Evolutionary conservation across 169 alveolate genomes (phyloP).

Genomic region (Cryptosporidium parvum): DNA sequence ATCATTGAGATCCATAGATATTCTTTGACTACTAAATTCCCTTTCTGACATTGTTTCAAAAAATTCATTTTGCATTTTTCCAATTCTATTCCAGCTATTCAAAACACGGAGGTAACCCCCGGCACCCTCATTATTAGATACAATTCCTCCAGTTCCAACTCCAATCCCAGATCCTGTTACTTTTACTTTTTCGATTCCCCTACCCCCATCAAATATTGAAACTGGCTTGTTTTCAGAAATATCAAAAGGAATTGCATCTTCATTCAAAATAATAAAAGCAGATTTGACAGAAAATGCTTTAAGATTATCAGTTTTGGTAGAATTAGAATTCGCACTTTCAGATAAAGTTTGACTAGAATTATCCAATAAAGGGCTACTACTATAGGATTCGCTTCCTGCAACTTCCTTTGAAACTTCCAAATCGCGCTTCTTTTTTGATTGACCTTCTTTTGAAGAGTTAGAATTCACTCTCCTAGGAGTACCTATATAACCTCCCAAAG

Average conservation of each 20-base stretch:
- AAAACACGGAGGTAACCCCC: not conserved
- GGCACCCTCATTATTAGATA: not conserved
- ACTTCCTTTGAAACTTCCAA: not conserved
- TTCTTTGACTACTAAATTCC: not conserved
- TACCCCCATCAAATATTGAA: not conserved
- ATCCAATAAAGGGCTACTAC: not conserved
- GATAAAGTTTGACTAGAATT: not conserved
- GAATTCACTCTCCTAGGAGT: constrained; percentile 28
- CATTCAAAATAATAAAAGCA: constrained; percentile 26
- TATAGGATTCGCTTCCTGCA: not conserved
- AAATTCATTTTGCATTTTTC: constrained; percentile 5
- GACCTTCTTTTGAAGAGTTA: not conserved
- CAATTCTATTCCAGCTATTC: constrained; percentile 6
- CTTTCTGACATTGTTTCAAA: constrained; percentile 18
- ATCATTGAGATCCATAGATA: not conserved
- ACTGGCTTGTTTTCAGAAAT: not conserved
- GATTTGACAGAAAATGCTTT: constrained; percentile 9
- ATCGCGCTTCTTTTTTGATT: not conserved
- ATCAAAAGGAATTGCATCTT: constrained; percentile 30
- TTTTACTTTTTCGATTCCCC: not conserved
- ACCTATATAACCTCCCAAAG: constrained; percentile 18
- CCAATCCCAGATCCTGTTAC: not conserved
- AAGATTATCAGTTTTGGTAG: not conserved
- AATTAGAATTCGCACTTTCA: not conserved
- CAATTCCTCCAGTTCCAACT: too few species aligned